These are phyloP conservation scores for Hypomyces perniciosus DNA, from an alignment of 2,329 filamentous ascomycete genomes.

Conservation along the genomic window DNA sequence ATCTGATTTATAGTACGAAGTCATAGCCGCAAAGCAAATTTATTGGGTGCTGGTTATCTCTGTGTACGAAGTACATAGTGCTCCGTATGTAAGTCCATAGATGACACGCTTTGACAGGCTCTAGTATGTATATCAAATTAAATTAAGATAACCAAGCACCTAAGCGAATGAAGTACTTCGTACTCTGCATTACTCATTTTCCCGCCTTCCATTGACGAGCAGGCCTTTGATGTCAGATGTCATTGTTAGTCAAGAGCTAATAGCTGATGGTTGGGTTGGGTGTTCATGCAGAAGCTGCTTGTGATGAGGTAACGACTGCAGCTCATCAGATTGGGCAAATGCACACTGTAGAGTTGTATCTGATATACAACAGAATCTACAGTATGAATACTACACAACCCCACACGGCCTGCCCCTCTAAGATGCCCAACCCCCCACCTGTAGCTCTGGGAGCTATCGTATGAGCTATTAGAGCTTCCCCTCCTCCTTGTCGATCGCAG, in stretches of 20 bases:
- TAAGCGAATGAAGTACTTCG: too few species aligned
- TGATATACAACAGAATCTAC: not conserved
- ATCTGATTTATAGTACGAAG: not conserved
- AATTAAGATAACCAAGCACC: too few species aligned
- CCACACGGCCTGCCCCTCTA: constrained; percentile 20
- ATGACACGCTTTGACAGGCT: too few species aligned
- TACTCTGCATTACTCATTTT: not conserved
- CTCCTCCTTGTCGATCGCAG: constrained; percentile 9
- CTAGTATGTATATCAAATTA: too few species aligned
- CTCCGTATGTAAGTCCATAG: too few species aligned
- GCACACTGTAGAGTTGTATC: not conserved
- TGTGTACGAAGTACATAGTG: too few species aligned
- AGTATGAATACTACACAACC: constrained; percentile 16
- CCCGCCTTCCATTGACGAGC: not conserved
- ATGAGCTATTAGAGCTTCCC: constrained; percentile 21
- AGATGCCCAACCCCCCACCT: constrained; percentile 22
- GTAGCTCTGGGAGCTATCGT: constrained; percentile 17
- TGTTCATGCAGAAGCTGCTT: not conserved
- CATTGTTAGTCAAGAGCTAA: constrained; percentile 7
- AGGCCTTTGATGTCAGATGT: constrained; percentile 1
- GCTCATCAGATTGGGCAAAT: constrained; percentile 1
- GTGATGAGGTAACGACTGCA: constrained; percentile 6
- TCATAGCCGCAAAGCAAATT: too few species aligned
- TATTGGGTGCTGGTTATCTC: too few species aligned
- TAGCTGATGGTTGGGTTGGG: constrained; percentile 2